Base-by-base conservation (phyloP, 2,329 filamentous ascomycete genomes). In the Calycina herbarum region DNA sequence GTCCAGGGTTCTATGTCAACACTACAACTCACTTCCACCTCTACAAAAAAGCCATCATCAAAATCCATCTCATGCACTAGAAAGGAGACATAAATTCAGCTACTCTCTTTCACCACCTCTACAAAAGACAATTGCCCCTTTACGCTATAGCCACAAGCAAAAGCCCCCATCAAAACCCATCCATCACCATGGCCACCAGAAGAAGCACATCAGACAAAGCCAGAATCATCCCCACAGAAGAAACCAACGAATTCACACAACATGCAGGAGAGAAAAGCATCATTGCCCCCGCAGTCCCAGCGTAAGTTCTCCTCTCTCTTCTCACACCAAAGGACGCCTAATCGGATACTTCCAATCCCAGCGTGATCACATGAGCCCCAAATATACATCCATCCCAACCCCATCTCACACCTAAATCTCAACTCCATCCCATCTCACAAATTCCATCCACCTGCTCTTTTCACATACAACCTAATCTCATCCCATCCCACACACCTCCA, bases 281-380 rank as follows among this genome's bases (percentile, higher is more conserved):
- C 79, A 94, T 91, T 69, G 80, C 89, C n/a, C 92, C 93, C 24
- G 93, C 92, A 27, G 93, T 97, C 59, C 93, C 93, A 62, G 83
- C 84, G 92, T 96, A 80, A 78, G 89, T 81, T 57, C 61, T 54
- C 48, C 11, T 15, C 15, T 29, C 24, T 13, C 6, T 1, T 48
- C 42, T 20, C 59, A 1, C 42, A 17, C n/a, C 11, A 27, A 15
- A 54, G 27, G 24, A 13, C 40, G 33, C 51, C 56, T 62, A 40
- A 59, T 63, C 54, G 20, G 3, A 27, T 54, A 3, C 24, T 57
- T 63, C 54, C 48, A 2, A 27, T 54, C n/a, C n/a, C 48, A 27
- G 20, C 48, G 13, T 40, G 29, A 54, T 24, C 48, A 54, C 48
- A 24, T 10, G 17, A 5, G 1, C 59, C 62, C 61, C 38, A 11